Percentiles rank a stretch among this genome's conserved stretches.
These are phyloP conservation scores for Jamesozyma spencerorum DNA, from an alignment of 805 yeast genomes.

Conservation along the genomic window DNA sequence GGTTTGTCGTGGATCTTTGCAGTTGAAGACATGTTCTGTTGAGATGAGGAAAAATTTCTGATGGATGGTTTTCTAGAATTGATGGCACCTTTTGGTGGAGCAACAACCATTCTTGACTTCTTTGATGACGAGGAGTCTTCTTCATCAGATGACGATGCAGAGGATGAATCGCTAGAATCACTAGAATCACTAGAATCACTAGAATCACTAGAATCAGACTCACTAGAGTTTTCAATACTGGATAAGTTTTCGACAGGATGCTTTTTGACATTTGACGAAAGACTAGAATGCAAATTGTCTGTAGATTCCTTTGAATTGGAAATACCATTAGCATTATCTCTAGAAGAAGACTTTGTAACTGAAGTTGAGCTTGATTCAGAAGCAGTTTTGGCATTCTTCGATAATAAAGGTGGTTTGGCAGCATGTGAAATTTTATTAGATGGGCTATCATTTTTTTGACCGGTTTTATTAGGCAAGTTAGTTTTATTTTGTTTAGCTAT, in stretches of 20 bases:
- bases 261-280: background rate
- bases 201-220: background rate
- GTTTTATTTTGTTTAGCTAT: no score
- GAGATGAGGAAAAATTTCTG: background rate
- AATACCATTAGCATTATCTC: no score
- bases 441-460: no score
- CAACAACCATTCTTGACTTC: conserved; percentile 34
- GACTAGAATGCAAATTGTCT: background rate
- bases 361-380: no score
- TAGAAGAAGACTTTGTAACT: no score
- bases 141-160: conserved; percentile 17
- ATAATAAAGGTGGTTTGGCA: no score
- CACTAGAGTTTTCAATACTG: background rate
- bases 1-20: no score
- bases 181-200: conserved; percentile 4
- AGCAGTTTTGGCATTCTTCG: no score
- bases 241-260: background rate
- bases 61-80: conserved; percentile 10
- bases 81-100: conserved; percentile 35
- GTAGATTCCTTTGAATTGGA: background rate
- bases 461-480: no score
- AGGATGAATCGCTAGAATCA: conserved; percentile 14
- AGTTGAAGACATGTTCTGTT: no score
- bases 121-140: conserved; percentile 18
- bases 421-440: no score